phyloP scores from a whole-genome alignment of 768 basidiomycete species.

The Suillus variegatus region DNA sequence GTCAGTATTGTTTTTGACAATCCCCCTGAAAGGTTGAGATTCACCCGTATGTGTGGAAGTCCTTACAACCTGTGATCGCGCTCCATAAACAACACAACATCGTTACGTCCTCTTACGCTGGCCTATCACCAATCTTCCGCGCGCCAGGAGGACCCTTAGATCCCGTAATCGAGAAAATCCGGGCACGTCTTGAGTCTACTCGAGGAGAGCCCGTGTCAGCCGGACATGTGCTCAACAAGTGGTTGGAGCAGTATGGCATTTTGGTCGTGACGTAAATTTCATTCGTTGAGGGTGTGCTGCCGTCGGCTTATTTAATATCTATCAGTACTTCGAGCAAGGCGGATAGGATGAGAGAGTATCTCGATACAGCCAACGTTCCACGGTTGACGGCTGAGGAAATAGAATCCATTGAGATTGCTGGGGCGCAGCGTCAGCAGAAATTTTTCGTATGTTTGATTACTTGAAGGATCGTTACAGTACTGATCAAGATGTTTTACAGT shows the following conservation, averaged over 20 bases:
- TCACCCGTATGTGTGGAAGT: conserved; percentile 17
- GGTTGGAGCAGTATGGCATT: conserved; percentile 16
- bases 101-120: conserved; percentile 32
- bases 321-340: conserved; percentile 25
- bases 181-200: conserved; percentile 18
- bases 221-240: conserved; percentile 21
- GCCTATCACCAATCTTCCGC: conserved; percentile 16
- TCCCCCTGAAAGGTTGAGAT: neutral
- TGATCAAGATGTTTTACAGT: neutral
- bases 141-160: conserved; percentile 18
- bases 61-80: conserved; percentile 5
- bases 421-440: conserved; percentile 18
- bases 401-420: conserved; percentile 19
- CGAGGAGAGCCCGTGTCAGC: conserved; percentile 17
- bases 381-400: conserved; percentile 26
- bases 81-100: conserved; percentile 14
- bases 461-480: neutral
- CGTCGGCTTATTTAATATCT: neutral
- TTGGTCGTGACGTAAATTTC: conserved; percentile 4
- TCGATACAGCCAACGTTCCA: conserved; percentile 21
- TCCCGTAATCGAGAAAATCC: conserved; percentile 30
- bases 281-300: neutral
- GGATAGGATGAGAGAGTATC: conserved; percentile 23
- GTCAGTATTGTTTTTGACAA: neutral
- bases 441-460: neutral